Base-by-base conservation (phyloP, 2,329 filamentous ascomycete genomes). In the Fusarium incarnatum region DNA sequence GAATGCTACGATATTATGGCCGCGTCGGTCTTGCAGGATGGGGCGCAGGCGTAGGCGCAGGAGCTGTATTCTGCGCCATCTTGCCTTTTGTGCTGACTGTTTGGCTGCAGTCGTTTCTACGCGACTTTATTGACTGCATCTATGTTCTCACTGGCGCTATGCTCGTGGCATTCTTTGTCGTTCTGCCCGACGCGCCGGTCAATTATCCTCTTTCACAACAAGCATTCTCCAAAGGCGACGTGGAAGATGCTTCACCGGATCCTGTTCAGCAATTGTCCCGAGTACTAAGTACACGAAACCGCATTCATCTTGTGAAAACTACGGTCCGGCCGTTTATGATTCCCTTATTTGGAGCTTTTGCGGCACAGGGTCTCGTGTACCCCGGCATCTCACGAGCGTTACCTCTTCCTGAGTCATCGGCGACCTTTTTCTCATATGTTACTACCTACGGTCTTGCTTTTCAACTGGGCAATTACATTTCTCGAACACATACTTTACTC, bases 11-110 rank as follows among this genome's bases (percentile, higher is more conserved):
- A 0, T 71, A 75, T 13, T 77, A 79, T 40, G 77, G 78, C 20
- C 70, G 69, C 46, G 56, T 67, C n/a, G 78, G 75, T 1, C 64
- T 81, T 20, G 73, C 73, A 3, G 79, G 80, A 30, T 81, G 80
- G 79, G 80, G 78, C 44, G 64, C 78, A 2, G 79, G 79, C 2
- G 74, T 75, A 8, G 80, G 79, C 15, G 70, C 73, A 1, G 79
- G 77, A 1, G 65, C 72, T 12, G 58, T 78, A 9, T 68, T 76
- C 20, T 74, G 74, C 34, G 75, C 77, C 13, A 68, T 75, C 16
- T 56, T 76, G 28, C 79, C 79, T 0, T 78, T 78, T 48, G 16
- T 76, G 2, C 22, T 80, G 13, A 78, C 79, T 0, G 66, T 76
- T 22, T 66, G 73, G 55, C 58, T 76, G 56, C 70, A 75, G 11